Conservation (phyloP, 768 basidiomycete genomes). For the Suillus alpinus region DNA sequence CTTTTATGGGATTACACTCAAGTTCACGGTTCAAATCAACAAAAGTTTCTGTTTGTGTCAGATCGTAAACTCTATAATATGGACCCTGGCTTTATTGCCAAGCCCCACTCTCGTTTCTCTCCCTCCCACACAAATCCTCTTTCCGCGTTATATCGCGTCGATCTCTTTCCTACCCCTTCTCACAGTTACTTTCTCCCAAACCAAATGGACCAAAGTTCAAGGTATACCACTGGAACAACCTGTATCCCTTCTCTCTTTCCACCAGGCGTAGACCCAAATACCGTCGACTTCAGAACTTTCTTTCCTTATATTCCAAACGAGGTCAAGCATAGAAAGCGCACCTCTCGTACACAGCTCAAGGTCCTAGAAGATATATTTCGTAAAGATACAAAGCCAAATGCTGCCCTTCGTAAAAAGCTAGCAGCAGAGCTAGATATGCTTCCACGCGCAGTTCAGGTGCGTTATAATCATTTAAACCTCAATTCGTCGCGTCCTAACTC, state of each 20-base stretch:
- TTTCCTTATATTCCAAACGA: conserved; percentile 89
- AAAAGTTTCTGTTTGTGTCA: background rate
- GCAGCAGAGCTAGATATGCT: conserved; percentile 88
- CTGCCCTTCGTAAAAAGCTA: conserved; percentile 71
- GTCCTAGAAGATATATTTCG: conserved; percentile 86
- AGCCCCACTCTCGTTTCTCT: conserved; percentile 39
- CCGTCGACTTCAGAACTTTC: conserved; percentile 80
- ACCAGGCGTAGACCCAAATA: conserved; percentile 55
- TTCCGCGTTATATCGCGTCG: conserved; percentile 23
- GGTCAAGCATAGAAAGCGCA: conserved; percentile 92
- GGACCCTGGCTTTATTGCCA: conserved; percentile 29
- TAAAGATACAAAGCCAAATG: conserved; percentile 90
- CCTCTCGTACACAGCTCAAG: conserved; percentile 83
- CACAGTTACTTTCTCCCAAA: conserved; percentile 19
- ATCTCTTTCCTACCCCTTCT: conserved; percentile 8
- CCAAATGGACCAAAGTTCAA: conserved; percentile 28
- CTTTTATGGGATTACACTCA: background rate
- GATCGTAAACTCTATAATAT: conserved; percentile 11
- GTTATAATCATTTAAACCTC: conserved; percentile 16
- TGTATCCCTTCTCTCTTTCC: conserved; percentile 48
- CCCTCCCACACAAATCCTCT: conserved; percentile 25
- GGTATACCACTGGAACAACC: conserved; percentile 30
- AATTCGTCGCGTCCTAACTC: conserved; percentile 22
- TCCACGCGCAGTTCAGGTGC: conserved; percentile 91
- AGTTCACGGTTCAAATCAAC: background rate